Evolutionary conservation across 331 rosid species (phyloP).

Genomic region (Pyracantha coccinea): DNA sequence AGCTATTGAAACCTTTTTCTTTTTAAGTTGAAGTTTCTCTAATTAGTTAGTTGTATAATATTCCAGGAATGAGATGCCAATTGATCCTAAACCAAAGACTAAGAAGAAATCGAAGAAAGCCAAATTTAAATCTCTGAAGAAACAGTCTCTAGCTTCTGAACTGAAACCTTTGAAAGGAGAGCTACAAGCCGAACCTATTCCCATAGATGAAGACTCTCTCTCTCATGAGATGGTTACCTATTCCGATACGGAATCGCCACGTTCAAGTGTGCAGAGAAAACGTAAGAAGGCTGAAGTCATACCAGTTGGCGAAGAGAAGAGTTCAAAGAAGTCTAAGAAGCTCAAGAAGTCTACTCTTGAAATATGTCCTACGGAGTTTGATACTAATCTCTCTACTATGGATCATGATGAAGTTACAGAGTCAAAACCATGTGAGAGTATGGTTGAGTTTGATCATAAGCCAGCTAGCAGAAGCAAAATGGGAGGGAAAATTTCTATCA

Average conservation of each 20-base stretch:
- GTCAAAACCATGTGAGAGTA: constrained; percentile 40
- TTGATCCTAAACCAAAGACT: constrained; percentile 66
- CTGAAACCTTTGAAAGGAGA: constrained; percentile 54
- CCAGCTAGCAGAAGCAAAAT: constrained; percentile 59
- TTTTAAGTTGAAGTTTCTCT: background rate
- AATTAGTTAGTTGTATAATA: background rate
- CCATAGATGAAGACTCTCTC: constrained; percentile 49
- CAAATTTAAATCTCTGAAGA: constrained; percentile 90
- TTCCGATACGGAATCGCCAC: constrained; percentile 46
- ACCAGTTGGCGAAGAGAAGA: constrained; percentile 44
- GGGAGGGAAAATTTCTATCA: constrained; percentile 93
- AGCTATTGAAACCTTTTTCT: background rate
- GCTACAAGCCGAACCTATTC: constrained; percentile 41
- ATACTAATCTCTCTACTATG: constrained; percentile 42
- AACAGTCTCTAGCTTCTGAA: constrained; percentile 73
- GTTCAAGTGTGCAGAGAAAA: constrained; percentile 50
- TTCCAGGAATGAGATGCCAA: constrained; percentile 46
- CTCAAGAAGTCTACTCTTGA: constrained; percentile 49
- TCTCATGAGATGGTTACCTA: constrained; percentile 27
- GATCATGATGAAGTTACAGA: constrained; percentile 53
- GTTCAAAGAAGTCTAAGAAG: constrained; percentile 68
- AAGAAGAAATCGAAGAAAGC: constrained; percentile 89
- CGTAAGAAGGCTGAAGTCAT: constrained; percentile 52
- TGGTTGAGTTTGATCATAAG: constrained; percentile 58
- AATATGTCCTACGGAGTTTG: constrained; percentile 46